A percentile compares a stretch with the other conserved stretches of the same genome.
Conservation (phyloP, 2,329 filamentous ascomycete genomes). For the Paradendryphiella salina region DNA sequence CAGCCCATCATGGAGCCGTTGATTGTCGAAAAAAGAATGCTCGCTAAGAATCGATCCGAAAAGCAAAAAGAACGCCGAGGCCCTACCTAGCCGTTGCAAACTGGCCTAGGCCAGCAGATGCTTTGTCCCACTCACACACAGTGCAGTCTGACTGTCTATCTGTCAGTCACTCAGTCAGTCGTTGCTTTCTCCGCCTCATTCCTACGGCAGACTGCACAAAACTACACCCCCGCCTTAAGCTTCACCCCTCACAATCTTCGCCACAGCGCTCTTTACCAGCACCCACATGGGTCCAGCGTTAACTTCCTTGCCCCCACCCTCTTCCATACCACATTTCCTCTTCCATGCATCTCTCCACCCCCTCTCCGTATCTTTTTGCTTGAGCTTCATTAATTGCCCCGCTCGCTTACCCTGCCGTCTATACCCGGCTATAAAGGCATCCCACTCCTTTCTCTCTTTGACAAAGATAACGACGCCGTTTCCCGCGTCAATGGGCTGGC, state of each 20-base stretch:
- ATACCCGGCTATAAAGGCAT: slow-evolving; percentile 30
- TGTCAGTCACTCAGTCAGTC: not conserved
- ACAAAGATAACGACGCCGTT: slow-evolving; percentile 33
- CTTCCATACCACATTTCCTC: slow-evolving; percentile 29
- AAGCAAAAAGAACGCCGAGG: slow-evolving; percentile 5
- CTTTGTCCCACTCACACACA: not conserved
- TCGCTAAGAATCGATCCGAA: slow-evolving; percentile 6
- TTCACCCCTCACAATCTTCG: slow-evolving; percentile 29
- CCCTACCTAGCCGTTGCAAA: not conserved
- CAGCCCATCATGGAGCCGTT: slow-evolving; percentile 7
- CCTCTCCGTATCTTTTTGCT: slow-evolving; percentile 28
- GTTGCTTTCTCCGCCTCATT: not conserved
- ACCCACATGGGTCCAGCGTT: slow-evolving; percentile 36
- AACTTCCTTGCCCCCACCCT: slow-evolving; percentile 24
- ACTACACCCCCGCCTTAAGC: slow-evolving; percentile 15
- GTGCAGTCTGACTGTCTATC: not conserved
- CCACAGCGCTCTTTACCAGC: slow-evolving; percentile 31
- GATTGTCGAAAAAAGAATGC: not conserved
- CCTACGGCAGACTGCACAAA: not conserved
- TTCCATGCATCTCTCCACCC: slow-evolving; percentile 31
- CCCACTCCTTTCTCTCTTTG: slow-evolving; percentile 30
- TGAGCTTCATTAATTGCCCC: slow-evolving; percentile 25
- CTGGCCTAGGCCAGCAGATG: slow-evolving; percentile 1
- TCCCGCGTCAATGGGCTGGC: slow-evolving; percentile 30
- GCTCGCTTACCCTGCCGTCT: slow-evolving; percentile 27